Percentiles rank a stretch among this genome's conserved stretches.
phyloP scores from a whole-genome alignment of 306 rosid species.

The Gastrolobium bilobum region DNA sequence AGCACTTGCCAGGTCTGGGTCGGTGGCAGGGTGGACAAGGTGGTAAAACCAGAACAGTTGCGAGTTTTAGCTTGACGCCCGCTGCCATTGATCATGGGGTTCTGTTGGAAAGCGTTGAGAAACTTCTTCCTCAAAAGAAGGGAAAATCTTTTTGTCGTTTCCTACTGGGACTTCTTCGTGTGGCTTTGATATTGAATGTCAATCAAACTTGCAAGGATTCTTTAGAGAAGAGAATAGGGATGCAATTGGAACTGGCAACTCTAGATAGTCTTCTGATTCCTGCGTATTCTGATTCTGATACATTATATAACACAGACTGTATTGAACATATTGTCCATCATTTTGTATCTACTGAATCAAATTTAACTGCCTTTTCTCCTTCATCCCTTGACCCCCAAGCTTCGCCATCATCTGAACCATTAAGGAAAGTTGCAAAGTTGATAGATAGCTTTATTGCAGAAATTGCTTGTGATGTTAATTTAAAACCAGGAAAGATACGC shows the following conservation, averaged over 20 bases:
- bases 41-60: constrained; percentile 71
- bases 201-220: constrained; percentile 70
- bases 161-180: constrained; percentile 91
- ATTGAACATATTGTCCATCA: constrained; percentile 73
- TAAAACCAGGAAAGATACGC: constrained; percentile 55
- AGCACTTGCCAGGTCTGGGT: constrained; percentile 89
- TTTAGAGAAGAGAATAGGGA: constrained; percentile 85
- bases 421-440: constrained; percentile 72
- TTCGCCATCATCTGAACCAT: constrained; percentile 68
- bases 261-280: constrained; percentile 89
- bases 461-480: constrained; percentile 66
- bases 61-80: constrained; percentile 83
- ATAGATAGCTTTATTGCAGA: constrained; percentile 60
- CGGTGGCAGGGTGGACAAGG: constrained; percentile 88
- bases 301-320: constrained; percentile 81
- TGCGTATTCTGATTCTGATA: constrained; percentile 80
- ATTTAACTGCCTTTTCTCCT: constrained; percentile 73
- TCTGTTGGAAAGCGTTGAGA: constrained; percentile 81
- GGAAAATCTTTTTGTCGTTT: constrained; percentile 86
- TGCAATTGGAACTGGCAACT: constrained; percentile 92
- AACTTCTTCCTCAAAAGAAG: constrained; percentile 88
- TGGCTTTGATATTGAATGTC: constrained; percentile 81
- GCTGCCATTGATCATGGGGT: constrained; percentile 78
- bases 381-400: constrained; percentile 65
- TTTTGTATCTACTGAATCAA: constrained; percentile 66